A percentile compares a stretch with the other conserved stretches of the same genome.
These are phyloP conservation scores for Cadophora malorum DNA, from an alignment of 2,329 filamentous ascomycete species.

Conservation along the genomic window DNA sequence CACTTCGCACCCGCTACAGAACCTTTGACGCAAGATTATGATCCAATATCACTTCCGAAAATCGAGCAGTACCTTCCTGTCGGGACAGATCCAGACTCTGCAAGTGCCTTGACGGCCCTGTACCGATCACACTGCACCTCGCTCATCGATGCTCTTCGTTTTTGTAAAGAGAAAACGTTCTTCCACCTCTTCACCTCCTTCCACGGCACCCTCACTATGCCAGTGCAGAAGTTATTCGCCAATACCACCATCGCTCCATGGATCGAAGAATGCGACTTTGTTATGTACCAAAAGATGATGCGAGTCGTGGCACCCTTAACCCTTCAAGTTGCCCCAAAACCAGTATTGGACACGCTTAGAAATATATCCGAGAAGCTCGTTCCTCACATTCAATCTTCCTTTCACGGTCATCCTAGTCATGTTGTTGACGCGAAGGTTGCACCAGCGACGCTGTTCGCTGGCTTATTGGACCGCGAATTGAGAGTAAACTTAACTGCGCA, in stretches of 20 bases:
- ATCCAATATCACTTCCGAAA: constrained; percentile 80
- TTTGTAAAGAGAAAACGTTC: constrained; percentile 96
- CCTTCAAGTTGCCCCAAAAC: constrained; percentile 87
- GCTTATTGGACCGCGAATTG: constrained; percentile 83
- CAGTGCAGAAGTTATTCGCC: constrained; percentile 89
- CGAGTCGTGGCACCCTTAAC: constrained; percentile 88
- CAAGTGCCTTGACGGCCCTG: constrained; percentile 82
- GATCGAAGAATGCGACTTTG: constrained; percentile 95
- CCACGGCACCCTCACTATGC: constrained; percentile 94
- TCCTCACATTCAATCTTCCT: constrained; percentile 81
- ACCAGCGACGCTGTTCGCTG: constrained; percentile 87
- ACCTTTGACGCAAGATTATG: constrained; percentile 65
- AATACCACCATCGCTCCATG: constrained; percentile 83
- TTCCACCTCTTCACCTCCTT: constrained; percentile 95
- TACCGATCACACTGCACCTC: constrained; percentile 97
- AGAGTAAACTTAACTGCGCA: constrained; percentile 94
- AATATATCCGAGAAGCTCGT: constrained; percentile 86
- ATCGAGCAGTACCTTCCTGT: constrained; percentile 82
- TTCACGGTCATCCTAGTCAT: constrained; percentile 83
- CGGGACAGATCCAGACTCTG: constrained; percentile 85
- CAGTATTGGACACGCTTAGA: constrained; percentile 84
- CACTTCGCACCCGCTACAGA: constrained; percentile 66
- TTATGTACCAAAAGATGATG: constrained; percentile 97
- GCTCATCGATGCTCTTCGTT: constrained; percentile 92
- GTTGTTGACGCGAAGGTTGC: constrained; percentile 87